Evolutionary conservation across 305 asterid genomes (phyloP), one percentile per base, ranked within the genome.

Genomic region (Ilex paraguariensis): DNA sequence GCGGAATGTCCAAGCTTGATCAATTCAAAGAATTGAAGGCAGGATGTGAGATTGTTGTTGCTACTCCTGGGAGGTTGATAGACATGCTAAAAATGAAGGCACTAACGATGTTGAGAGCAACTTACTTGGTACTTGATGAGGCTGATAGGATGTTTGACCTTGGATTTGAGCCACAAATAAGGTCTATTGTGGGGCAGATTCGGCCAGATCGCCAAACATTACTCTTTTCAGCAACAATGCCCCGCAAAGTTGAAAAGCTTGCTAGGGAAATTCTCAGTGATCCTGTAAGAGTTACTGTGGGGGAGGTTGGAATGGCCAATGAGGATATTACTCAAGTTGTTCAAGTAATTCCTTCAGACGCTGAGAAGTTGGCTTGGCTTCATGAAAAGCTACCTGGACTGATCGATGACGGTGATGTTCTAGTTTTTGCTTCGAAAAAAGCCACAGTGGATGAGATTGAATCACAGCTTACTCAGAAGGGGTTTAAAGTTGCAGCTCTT

Each of bases 91-190:
- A 88, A 81, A 87, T 87, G 96, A 92, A 92, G 83, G 98, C 97
- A 32, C 60, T 85, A 70, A 84, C 86, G 59, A 87, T 92, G 98
- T 59, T 59, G 63, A 86, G 96, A 75, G 76, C 97, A 51, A 82
- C 98, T 52, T 92, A 87, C 69, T 79, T 92, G 75, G 98, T 90
- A 54, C 98, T 92, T 69, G 98, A 92, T 67, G 98, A 92, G 75
- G 98, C 98, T 53, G 98, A 92, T 81, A 71, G 97, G 66, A 92
- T 92, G 98, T 92, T 92, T 78, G 98, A 92, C 86, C 98, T 92
- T 63, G 98, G 98, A 49, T 92, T 92, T 69, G 98, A 92, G 79
- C 98, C 97, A 36, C 98, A 92, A 69, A 86, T 92, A 74, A 84
- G 97, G 74, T 92, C 97, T 30, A 84, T 92, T 56, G 97, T 92